These are phyloP conservation scores for Coniochaeta prunicola DNA, from an alignment of 2,329 filamentous ascomycete species.

Conservation along the genomic window DNA sequence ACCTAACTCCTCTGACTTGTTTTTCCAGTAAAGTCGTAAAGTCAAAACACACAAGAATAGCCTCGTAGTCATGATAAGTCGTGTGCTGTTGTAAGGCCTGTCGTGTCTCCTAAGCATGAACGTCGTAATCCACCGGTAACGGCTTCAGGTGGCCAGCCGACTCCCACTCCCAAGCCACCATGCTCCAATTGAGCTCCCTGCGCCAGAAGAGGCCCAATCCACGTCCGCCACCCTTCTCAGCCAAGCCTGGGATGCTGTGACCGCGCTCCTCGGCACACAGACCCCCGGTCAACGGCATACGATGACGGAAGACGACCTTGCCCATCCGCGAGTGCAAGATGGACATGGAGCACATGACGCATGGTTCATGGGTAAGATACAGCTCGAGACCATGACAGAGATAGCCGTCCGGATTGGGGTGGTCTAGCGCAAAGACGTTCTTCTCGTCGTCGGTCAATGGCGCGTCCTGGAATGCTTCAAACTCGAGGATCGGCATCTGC, in stretches of 20 bases:
- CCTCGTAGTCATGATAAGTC: constrained; percentile 9
- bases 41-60: constrained; percentile 9
- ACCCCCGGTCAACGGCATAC: constrained; percentile 76
- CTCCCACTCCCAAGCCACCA: constrained; percentile 73
- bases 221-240: constrained; percentile 39
- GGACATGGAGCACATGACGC: constrained; percentile 94
- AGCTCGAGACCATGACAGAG: constrained; percentile 90
- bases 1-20: constrained; percentile 41
- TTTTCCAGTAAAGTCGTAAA: constrained; percentile 24
- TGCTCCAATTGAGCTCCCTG: constrained; percentile 78
- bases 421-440: constrained; percentile 55
- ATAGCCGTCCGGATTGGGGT: constrained; percentile 70
- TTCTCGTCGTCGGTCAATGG: constrained; percentile 63
- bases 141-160: constrained; percentile 30
- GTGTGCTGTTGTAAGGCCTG: neutral
- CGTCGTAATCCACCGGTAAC: constrained; percentile 35
- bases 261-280: constrained; percentile 69
- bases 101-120: constrained; percentile 32
- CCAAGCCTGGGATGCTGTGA: constrained; percentile 30
- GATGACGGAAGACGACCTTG: constrained; percentile 70
- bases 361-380: constrained; percentile 93
- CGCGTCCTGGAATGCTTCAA: constrained; percentile 59
- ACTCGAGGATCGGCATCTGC: constrained; percentile 35
- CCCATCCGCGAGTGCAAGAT: constrained; percentile 91
- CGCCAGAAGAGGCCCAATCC: constrained; percentile 65